Conservation (phyloP, 2,329 filamentous ascomycete species). For the Aureobasidium sp. region DNA sequence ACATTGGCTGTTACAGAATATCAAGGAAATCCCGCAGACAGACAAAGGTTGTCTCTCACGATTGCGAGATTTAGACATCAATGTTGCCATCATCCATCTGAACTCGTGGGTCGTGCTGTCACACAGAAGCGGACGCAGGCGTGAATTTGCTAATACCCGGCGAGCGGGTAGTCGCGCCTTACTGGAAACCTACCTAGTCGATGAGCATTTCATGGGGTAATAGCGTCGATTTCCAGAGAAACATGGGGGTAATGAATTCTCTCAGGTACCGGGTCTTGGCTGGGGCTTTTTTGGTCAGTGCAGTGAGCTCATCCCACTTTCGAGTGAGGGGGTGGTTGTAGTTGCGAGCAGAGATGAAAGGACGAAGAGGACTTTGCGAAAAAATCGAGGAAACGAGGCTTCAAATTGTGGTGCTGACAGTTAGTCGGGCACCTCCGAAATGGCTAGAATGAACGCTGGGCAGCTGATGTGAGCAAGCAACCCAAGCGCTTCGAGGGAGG, state of each 20-base stretch:
- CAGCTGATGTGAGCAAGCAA: neutral
- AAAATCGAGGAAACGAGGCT: neutral
- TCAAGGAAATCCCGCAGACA: neutral
- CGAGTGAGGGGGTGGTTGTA: neutral
- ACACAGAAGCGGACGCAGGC: neutral
- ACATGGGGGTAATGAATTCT: neutral
- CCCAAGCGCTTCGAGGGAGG: neutral
- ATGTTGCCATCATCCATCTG: no score
- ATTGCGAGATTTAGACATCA: neutral
- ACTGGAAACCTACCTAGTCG: neutral
- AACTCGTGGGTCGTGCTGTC: neutral
- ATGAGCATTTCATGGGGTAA: neutral
- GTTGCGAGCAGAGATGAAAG: neutral
- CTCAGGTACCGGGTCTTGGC: neutral
- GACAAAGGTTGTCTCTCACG: neutral
- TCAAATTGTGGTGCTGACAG: neutral
- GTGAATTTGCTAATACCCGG: neutral
- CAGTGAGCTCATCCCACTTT: neutral
- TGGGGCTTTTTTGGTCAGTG: neutral
- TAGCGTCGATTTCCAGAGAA: neutral
- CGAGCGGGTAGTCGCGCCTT: no score
- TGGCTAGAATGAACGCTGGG: neutral
- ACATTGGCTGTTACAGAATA: neutral
- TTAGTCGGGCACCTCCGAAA: constrained; percentile 5
- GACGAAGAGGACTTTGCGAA: neutral